Base-by-base conservation (phyloP, 352 stramenopile species). In the Achlya hypogyna region DNA sequence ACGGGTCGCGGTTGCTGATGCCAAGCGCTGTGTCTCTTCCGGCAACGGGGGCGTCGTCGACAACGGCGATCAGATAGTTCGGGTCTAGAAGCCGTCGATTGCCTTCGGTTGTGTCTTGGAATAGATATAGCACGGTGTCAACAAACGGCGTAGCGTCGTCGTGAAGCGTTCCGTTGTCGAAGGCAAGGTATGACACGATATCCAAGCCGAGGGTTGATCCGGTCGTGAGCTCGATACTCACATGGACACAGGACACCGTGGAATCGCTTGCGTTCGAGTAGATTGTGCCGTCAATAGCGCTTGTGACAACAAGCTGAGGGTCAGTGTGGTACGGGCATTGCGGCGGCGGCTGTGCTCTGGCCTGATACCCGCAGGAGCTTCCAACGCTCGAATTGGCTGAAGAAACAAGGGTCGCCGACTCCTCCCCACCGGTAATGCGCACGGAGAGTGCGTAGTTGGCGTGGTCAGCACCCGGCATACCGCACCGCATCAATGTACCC, bases 121-220 rank as follows among this genome's bases (percentile, higher is more conserved):
- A 45, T 10, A 45, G 14, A 18, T 45, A 45, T 18, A 45, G 38
- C 14, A 45, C 38, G 12, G 38, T 45, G 38, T 45, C 38, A 1
- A 45, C 38, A 18, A n/a, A 45, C n/a, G 38, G 12, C 38, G 38
- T 10, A 45, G 14, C 38, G 38, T 45, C 38, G 6, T 10, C 2
- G n/a, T n/a, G 38, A 45, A 45, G 38, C 2, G 12, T 45, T 3
- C 38, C 38, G 38, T 45, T 45, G 38, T 45, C 38, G 12, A 10
- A 45, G 12, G 14, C 38, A 18, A 45, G n/a, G 38, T 53, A 64
- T 28, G 54, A 64, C n/a, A 64, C 54, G 5, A 64, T 27, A 20
- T 64, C 54, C 32, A 64, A 52, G 5, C 18, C 22, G n/a, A 64
- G 5, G 34, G 35, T 34, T 6, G 54, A n/a, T 18, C 32, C n/a